Evolutionary conservation across 495 filamentous ascomycete genomes (phyloP), one percentile per base, ranked within the genome.

Genomic region (Cladorrhinum samala): DNA sequence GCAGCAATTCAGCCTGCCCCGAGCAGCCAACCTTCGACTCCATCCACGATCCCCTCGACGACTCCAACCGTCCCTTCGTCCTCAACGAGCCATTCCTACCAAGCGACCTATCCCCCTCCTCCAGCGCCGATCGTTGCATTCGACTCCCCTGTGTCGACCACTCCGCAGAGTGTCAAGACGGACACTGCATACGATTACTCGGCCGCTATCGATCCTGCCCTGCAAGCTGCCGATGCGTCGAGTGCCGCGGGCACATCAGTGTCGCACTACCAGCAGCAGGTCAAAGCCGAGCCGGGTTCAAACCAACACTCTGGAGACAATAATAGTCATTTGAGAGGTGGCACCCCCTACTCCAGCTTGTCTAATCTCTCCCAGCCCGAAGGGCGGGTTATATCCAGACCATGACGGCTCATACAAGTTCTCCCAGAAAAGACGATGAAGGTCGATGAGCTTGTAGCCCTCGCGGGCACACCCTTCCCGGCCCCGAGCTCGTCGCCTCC

Each of bases 1-100:
- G 77, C 87, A 39, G 79, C 83, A 47, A 89, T 94, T 57, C 89
- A 92, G 67, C 87, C 88, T 55, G 86, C 69, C 9, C 69, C 63
- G 54, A 60, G 63, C 58, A 67, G 59, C 67, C 60, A 47, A 55
- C 37, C 54, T 46, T 66, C 69, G 23, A 59, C 60, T 43, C 39
- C 66, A 21, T 40, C 61, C 13, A 54, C 62, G 25, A 54, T 64
- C 25, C 58, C 66, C 56, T 66, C 70, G 36, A 50, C 52, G 8
- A 52, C 59, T 19, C 49, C 49, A 38, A 50, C 47, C 19, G 53
- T 55, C 14, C 47, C 48, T 13, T 51, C 47, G 50, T 70, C 68
- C 45, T 65, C 71, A 39, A 55, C 63, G 56, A 39, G 64, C 62
- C 66, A 53, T 58, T 59, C 61, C 13, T 56, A 64, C 25, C 61